Percentiles rank a stretch among this genome's conserved stretches.
These are phyloP conservation scores for Phytophthora citrophthora DNA, from an alignment of 352 stramenopile genomes.

Conservation along the genomic window DNA sequence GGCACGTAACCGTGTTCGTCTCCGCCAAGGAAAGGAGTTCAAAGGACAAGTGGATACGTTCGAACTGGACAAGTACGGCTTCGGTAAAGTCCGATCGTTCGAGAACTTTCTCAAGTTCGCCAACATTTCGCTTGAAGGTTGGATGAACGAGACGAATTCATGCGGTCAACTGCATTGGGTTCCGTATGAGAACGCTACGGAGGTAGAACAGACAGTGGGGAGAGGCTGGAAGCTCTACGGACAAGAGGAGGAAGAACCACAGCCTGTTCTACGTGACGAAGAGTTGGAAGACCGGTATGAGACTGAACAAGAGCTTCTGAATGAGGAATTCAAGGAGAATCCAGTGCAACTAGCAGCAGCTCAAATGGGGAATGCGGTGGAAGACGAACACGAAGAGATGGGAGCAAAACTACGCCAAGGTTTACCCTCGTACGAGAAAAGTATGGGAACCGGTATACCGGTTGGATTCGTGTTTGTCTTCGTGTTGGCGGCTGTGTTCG, in stretches of 20 bases:
- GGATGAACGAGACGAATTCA: constrained; percentile 60
- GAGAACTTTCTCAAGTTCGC: constrained; percentile 64
- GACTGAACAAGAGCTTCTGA: constrained; percentile 1
- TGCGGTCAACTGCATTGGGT: constrained; percentile 73
- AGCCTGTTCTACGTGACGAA: constrained; percentile 1
- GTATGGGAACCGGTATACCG: constrained; percentile 26
- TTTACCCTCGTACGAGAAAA: constrained; percentile 22
- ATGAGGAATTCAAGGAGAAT: constrained; percentile 8
- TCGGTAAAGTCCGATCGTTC: constrained; percentile 56
- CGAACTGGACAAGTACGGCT: constrained; percentile 59
- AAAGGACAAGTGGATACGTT: constrained; percentile 54
- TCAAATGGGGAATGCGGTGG: constrained; percentile 7
- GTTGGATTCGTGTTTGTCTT: constrained; percentile 49
- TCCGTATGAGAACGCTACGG: constrained; percentile 50
- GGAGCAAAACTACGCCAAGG: constrained; percentile 47
- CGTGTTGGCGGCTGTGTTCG: constrained; percentile 44
- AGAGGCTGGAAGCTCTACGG: constrained; percentile 53
- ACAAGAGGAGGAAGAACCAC: constrained; percentile 6
- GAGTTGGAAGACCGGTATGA: background rate
- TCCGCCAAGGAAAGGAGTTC: constrained; percentile 55
- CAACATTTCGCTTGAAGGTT: constrained; percentile 47
- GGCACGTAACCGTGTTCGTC: constrained; percentile 52
- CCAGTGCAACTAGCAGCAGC: background rate
- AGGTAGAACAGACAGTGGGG: constrained; percentile 56
- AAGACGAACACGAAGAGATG: constrained; percentile 10